A percentile compares a stretch with the other conserved stretches of the same genome.
phyloP scores from a whole-genome alignment of 768 basidiomycete genomes.

The Pisolithus sp. region DNA sequence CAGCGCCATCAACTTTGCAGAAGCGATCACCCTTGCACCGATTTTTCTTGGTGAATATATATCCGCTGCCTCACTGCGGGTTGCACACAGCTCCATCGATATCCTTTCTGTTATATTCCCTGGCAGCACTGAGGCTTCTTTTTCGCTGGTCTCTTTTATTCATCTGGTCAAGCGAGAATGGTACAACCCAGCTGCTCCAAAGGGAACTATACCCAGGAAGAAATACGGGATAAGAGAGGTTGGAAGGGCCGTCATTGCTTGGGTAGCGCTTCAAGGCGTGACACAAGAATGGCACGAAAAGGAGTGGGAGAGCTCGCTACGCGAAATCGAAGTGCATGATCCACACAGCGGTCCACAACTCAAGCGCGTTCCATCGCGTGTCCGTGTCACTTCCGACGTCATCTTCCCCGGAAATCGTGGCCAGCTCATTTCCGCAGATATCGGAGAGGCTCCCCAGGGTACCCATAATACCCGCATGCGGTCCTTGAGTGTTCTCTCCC shows the following conservation, averaged over 20 bases:
- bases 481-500: constrained; percentile 22
- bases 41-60: constrained; percentile 71
- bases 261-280: constrained; percentile 76
- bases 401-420: constrained; percentile 61
- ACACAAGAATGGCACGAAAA: constrained; percentile 78
- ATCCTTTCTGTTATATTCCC: constrained; percentile 67
- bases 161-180: constrained; percentile 75
- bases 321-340: constrained; percentile 59
- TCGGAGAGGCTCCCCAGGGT: constrained; percentile 49
- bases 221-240: constrained; percentile 61
- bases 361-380: constrained; percentile 40
- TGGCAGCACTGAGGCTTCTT: constrained; percentile 71
- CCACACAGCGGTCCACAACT: constrained; percentile 26
- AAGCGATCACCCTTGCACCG: constrained; percentile 68
- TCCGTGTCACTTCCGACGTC: constrained; percentile 68
- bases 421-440: constrained; percentile 76
- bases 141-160: constrained; percentile 76
- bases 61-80: constrained; percentile 66
- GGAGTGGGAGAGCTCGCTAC: constrained; percentile 58
- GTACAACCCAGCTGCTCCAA: constrained; percentile 45
- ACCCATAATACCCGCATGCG: constrained; percentile 25
- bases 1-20: constrained; percentile 56
- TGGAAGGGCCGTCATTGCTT: constrained; percentile 65
- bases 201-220: constrained; percentile 49
- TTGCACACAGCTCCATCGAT: constrained; percentile 72